phyloP scores from a whole-genome alignment of 148 eudicot genomes.

The Persicaria maculosa region DNA sequence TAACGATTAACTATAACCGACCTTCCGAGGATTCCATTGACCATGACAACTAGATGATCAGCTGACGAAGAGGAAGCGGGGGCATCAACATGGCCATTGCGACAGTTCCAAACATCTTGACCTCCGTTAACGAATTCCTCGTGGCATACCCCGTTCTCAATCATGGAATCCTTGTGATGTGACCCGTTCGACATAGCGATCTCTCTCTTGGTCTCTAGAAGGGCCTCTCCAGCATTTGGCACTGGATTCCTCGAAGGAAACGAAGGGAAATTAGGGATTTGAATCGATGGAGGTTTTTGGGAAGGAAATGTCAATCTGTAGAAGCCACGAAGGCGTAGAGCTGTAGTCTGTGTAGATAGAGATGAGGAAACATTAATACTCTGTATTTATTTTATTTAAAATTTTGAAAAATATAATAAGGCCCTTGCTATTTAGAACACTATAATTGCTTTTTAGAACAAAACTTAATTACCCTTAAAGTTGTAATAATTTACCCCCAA shows the following conservation, averaged over 20 bases:
- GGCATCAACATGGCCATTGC: constrained; percentile 31
- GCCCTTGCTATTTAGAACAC: too few relatives aligned
- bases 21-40: constrained; percentile 95
- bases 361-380: too few relatives aligned
- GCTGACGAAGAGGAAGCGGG: constrained; percentile 35
- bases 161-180: not conserved
- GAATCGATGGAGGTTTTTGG: too few relatives aligned
- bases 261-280: not conserved
- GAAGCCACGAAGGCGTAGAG: too few relatives aligned
- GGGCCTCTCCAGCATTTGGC: not conserved
- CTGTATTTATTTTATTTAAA: too few relatives aligned
- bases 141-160: constrained; percentile 46
- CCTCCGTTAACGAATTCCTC: constrained; percentile 58
- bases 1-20: constrained; percentile 12
- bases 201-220: not conserved
- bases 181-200: constrained; percentile 21
- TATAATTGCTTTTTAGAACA: too few relatives aligned
- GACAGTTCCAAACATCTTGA: constrained; percentile 49
- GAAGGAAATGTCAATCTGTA: too few relatives aligned
- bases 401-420: too few relatives aligned
- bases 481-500: too few relatives aligned
- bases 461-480: too few relatives aligned
- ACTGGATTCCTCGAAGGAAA: not conserved
- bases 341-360: too few relatives aligned
- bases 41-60: constrained; percentile 94